phyloP scores from a whole-genome alignment of 1,284 basidiomycete genomes.

The Cutaneotrichosporon sp. region DNA sequence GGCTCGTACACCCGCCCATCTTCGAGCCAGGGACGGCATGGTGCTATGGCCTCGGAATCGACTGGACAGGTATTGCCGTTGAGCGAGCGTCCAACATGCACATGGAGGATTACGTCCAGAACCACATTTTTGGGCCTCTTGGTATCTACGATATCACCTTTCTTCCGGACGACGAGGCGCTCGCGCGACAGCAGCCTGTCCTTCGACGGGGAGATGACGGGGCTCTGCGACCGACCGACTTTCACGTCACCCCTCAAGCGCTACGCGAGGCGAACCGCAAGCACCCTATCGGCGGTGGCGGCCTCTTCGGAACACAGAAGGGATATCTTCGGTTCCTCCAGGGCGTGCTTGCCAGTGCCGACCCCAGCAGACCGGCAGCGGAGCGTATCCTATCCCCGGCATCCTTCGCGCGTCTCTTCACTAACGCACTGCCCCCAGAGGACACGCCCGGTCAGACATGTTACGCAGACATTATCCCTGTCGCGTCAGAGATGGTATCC shows the following conservation, averaged over 20 bases:
- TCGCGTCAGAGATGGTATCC: not conserved
- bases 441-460: not conserved
- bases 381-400: not conserved
- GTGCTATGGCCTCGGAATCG: slow-evolving; percentile 34
- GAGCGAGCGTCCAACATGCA: slow-evolving; percentile 29
- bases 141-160: slow-evolving; percentile 31
- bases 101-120: slow-evolving; percentile 38
- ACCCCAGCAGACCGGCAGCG: not conserved
- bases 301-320: slow-evolving; percentile 29
- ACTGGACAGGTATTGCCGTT: slow-evolving; percentile 42
- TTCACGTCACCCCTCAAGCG: not conserved
- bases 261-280: not conserved
- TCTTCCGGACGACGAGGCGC: slow-evolving; percentile 24
- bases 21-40: slow-evolving; percentile 37
- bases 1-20: slow-evolving; percentile 20
- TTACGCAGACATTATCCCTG: not conserved
- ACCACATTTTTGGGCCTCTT: slow-evolving; percentile 36
- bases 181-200: slow-evolving; percentile 13
- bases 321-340: slow-evolving; percentile 32
- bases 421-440: slow-evolving; percentile 10
- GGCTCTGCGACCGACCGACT: not conserved
- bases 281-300: slow-evolving; percentile 28
- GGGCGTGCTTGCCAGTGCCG: not conserved
- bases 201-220: not conserved
- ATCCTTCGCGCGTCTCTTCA: slow-evolving; percentile 20